Conservation (phyloP, 164 flowering plant genomes). For the Annona squamosa region DNA sequence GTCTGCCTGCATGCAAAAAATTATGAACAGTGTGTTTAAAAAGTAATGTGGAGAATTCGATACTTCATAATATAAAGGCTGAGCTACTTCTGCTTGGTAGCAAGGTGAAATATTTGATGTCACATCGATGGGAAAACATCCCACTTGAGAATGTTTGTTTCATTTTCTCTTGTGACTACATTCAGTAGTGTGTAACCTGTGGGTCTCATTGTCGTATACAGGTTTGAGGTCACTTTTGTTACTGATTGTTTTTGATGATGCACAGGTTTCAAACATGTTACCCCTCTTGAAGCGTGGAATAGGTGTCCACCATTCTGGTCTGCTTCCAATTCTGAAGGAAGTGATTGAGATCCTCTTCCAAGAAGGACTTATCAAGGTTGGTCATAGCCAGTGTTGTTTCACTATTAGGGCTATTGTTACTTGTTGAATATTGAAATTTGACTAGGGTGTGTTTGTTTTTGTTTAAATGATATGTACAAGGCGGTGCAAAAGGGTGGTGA, state of each 20-base stretch:
- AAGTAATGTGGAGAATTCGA: not conserved
- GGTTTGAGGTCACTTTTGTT: not conserved
- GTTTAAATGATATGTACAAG: no score
- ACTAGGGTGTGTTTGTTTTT: no score
- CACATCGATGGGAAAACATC: not conserved
- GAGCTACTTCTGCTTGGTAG: not conserved
- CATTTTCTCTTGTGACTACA: not conserved
- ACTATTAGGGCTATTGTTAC: not conserved
- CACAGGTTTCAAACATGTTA: conserved; percentile 86
- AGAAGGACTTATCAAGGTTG: conserved; percentile 96
- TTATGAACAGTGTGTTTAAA: no score
- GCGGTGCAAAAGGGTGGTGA: no score
- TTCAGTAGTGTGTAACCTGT: not conserved
- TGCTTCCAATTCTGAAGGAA: conserved; percentile 96
- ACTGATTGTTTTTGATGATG: not conserved
- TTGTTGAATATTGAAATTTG: not conserved
- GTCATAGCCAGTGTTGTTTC: not conserved
- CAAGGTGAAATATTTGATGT: not conserved
- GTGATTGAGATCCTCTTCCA: conserved; percentile 97
- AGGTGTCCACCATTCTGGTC: conserved; percentile 99
- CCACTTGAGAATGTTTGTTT: not conserved
- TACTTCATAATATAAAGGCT: no score
- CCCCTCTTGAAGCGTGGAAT: conserved; percentile 95
- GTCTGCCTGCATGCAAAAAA: no score
- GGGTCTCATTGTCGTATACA: not conserved